Percentiles rank a stretch among this genome's conserved stretches.
These are phyloP conservation scores for Sclerotinia spermophila DNA, from an alignment of 2,329 filamentous ascomycete species.

Conservation along the genomic window DNA sequence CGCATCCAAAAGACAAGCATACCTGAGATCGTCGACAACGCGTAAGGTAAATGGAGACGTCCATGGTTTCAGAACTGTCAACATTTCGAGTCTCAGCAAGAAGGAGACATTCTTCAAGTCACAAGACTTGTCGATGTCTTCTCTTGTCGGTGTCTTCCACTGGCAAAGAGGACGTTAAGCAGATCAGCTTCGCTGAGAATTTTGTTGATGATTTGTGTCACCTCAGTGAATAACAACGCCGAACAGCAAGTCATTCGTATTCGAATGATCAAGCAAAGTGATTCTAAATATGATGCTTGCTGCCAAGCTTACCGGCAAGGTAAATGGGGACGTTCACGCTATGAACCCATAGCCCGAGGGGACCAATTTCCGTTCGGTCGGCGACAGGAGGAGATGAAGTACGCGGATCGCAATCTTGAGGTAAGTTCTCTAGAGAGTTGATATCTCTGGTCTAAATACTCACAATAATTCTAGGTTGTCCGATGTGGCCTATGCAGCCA, in stretches of 20 bases:
- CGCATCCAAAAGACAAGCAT: constrained; percentile 43
- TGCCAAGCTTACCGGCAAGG: neutral
- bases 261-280: constrained; percentile 68
- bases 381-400: neutral
- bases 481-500: neutral
- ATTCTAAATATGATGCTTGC: constrained; percentile 64
- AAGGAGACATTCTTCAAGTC: too few relatives aligned
- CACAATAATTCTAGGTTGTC: neutral
- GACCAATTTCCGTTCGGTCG: neutral
- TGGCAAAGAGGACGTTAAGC: too few relatives aligned
- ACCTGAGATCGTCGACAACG: constrained; percentile 27
- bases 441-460: neutral
- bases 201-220: too few relatives aligned
- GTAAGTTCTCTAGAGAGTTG: neutral
- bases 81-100: too few relatives aligned
- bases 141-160: too few relatives aligned
- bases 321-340: neutral
- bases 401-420: neutral
- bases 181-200: too few relatives aligned
- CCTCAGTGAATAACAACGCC: constrained; percentile 98
- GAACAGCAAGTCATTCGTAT: constrained; percentile 93
- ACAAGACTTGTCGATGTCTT: too few relatives aligned
- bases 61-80: too few relatives aligned
- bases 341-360: neutral
- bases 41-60: neutral